Conservation (phyloP, 805 yeast species). For the Zygosaccharomyces gambellarensis region DNA sequence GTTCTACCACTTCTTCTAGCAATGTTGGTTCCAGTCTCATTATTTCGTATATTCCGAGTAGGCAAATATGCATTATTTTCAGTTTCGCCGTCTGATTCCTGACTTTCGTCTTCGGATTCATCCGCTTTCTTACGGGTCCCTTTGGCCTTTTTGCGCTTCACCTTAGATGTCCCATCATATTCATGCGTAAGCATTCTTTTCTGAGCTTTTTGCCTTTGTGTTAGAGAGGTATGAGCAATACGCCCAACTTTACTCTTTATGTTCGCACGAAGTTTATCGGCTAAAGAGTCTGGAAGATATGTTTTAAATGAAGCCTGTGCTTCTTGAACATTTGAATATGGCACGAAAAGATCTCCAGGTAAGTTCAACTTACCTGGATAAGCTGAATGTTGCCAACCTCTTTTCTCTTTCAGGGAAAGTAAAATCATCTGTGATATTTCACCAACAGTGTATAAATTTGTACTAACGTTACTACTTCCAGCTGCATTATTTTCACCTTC, state of each 20-base stretch:
- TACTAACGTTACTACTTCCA: conserved; percentile 18
- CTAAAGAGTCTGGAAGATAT: conserved; percentile 48
- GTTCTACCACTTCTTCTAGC: conserved; percentile 41
- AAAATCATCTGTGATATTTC: conserved; percentile 69
- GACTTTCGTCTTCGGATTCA: conserved; percentile 17
- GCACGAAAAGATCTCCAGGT: conserved; percentile 64
- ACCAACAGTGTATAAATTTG: conserved; percentile 54
- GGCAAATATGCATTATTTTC: conserved; percentile 25
- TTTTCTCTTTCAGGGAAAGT: conserved; percentile 50
- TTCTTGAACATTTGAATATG: conserved; percentile 52
- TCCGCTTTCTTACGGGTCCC: conserved; percentile 1
- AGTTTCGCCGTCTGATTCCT: conserved; percentile 11
- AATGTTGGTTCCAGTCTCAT: conserved; percentile 15
- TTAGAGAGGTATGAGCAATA: conserved; percentile 28
- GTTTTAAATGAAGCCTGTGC: conserved; percentile 54
- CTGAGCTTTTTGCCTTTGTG: conserved; percentile 30
- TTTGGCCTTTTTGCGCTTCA: conserved; percentile 12
- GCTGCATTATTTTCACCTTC: conserved; percentile 19
- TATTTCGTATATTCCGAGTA: conserved; percentile 8
- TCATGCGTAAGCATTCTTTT: conserved; percentile 27
- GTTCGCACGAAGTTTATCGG: conserved; percentile 35
- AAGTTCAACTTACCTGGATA: conserved; percentile 77
- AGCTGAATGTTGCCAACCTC: conserved; percentile 65
- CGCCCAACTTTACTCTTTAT: conserved; percentile 34
- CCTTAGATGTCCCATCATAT: conserved; percentile 16